These are phyloP conservation scores for Suhomyces sp. DNA, from an alignment of 805 yeast species.

Conservation along the genomic window DNA sequence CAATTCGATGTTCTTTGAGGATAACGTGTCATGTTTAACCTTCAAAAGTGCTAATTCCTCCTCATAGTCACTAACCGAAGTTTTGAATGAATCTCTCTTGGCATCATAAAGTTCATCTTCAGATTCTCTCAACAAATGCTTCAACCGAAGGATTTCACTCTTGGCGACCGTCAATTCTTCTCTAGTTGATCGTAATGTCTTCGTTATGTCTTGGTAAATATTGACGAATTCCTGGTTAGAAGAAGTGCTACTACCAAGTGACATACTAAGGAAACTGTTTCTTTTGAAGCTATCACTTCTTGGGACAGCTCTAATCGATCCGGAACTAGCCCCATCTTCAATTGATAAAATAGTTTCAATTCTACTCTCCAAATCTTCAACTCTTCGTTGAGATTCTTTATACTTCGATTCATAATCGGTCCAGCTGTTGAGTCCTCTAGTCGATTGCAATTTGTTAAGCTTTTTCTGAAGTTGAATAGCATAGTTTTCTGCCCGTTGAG, in stretches of 20 bases:
- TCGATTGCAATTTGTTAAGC: constrained; percentile 41
- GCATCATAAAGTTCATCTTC: constrained; percentile 44
- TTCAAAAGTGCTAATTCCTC: constrained; percentile 48
- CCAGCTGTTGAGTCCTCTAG: constrained; percentile 34
- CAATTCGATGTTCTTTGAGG: constrained; percentile 56
- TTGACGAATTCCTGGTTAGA: constrained; percentile 47
- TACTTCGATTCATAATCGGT: constrained; percentile 38
- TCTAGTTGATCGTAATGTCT: constrained; percentile 43
- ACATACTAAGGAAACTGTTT: constrained; percentile 19
- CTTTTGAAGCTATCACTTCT: constrained; percentile 37
- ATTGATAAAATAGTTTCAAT: constrained; percentile 24
- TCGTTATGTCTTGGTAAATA: constrained; percentile 50
- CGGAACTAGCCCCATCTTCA: too few relatives aligned
- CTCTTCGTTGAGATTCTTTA: constrained; percentile 34
- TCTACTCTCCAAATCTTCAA: constrained; percentile 31
- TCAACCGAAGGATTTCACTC: constrained; percentile 41
- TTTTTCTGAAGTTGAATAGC: constrained; percentile 45
- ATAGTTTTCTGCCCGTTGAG: constrained; percentile 50
- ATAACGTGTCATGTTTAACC: constrained; percentile 56
- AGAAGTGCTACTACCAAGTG: constrained; percentile 25
- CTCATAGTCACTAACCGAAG: constrained; percentile 35
- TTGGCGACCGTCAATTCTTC: constrained; percentile 43
- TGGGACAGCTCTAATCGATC: constrained; percentile 15
- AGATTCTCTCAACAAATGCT: constrained; percentile 41
- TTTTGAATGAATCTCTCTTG: constrained; percentile 42